Percentiles rank a stretch among this genome's conserved stretches.
Evolutionary conservation across 139 green algal genomes (phyloP).

Genomic region (Tetradesmus lagerheimii): DNA sequence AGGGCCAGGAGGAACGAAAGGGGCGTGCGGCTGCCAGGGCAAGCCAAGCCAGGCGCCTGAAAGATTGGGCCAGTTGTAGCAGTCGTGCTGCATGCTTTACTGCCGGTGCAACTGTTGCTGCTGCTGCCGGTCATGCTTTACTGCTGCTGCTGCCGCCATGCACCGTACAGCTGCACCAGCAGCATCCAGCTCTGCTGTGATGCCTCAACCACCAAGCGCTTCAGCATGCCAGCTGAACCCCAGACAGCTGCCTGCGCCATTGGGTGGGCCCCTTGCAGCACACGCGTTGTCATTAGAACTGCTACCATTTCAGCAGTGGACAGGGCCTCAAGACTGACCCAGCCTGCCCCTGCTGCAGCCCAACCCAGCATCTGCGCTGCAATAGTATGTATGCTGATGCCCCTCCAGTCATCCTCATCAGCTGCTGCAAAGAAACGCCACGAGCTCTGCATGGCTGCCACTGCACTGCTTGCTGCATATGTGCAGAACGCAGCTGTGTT

Average conservation of each 20-base stretch:
- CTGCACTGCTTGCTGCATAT: not conserved
- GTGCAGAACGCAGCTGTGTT: not conserved
- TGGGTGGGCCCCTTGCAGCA: conserved; percentile 4
- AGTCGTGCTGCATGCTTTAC: not conserved
- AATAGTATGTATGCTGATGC: not conserved
- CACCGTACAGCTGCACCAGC: conserved; percentile 7
- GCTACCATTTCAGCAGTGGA: not conserved
- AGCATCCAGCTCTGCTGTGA: conserved; percentile 16
- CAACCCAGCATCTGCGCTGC: not conserved
- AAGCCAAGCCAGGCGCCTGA: too few relatives aligned
- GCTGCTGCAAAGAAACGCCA: not conserved
- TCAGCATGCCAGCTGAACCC: conserved; percentile 16
- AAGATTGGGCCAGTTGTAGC: too few relatives aligned
- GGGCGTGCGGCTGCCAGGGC: too few relatives aligned
- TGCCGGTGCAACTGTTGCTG: not conserved
- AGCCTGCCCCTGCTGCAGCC: not conserved
- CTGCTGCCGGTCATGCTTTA: too few relatives aligned
- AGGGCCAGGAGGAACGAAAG: too few relatives aligned
- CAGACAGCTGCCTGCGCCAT: conserved; percentile 10
- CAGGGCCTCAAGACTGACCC: not conserved
- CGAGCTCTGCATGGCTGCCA: not conserved
- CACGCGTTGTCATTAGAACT: not conserved
- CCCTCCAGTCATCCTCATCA: not conserved
- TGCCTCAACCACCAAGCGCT: not conserved
- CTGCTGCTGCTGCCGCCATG: not conserved